phyloP scores from a whole-genome alignment of 208 protist species.

The Trypanosomatidae sp. region DNA sequence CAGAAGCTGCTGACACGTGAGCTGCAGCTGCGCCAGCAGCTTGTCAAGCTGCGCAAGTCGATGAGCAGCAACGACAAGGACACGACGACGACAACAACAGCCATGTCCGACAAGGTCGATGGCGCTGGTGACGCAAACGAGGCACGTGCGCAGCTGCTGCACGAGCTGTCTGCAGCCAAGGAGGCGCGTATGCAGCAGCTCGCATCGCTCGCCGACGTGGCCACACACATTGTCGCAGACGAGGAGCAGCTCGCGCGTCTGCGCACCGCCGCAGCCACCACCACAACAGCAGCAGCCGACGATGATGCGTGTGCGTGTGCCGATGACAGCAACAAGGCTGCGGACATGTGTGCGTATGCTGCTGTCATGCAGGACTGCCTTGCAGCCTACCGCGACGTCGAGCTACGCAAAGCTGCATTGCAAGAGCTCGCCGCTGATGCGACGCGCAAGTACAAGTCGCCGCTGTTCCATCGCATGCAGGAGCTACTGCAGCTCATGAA shows the following conservation, averaged over 20 bases:
- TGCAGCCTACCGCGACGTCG: slow-evolving; percentile 40
- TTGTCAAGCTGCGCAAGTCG: slow-evolving; percentile 18
- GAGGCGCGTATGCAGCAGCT: slow-evolving; percentile 3
- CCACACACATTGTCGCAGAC: slow-evolving; percentile 9
- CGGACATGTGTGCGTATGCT: slow-evolving; percentile 9
- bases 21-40: slow-evolving; percentile 35
- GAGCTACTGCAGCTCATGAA: slow-evolving; percentile 73
- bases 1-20: slow-evolving; percentile 44
- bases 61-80: neutral
- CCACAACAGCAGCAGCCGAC: no score
- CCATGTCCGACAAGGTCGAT: no score
- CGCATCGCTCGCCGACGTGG: slow-evolving; percentile 9
- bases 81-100: no score
- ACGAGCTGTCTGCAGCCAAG: slow-evolving; percentile 3
- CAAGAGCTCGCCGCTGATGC: slow-evolving; percentile 73
- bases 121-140: no score
- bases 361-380: slow-evolving; percentile 61
- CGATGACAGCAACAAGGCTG: neutral
- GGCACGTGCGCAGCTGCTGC: neutral
- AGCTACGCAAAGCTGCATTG: slow-evolving; percentile 26
- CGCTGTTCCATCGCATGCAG: slow-evolving; percentile 78
- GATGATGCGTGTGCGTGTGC: neutral
- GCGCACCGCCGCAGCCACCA: no score
- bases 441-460: slow-evolving; percentile 76
- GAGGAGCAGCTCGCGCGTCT: slow-evolving; percentile 24